phyloP scores from a whole-genome alignment of 73 alveolate species.

The Tetrahymena borealis region DNA sequence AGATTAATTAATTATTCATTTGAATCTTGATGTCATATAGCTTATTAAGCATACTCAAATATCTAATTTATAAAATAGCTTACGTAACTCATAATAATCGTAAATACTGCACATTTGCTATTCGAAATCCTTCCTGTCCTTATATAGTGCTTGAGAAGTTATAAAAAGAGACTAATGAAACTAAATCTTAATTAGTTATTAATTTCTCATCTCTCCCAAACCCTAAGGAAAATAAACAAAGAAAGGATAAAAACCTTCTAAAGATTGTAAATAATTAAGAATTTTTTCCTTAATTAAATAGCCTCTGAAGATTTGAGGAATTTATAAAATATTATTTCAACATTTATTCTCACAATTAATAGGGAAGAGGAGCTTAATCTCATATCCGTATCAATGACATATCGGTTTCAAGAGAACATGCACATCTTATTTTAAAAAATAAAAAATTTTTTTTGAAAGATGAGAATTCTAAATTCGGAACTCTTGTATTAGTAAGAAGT shows the following conservation, averaged over 20 bases:
- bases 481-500: conserved; percentile 22
- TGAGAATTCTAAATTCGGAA: conserved; percentile 51
- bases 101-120: background rate
- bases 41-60: too few relatives aligned
- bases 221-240: background rate
- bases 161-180: background rate
- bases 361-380: conserved; percentile 69
- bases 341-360: background rate
- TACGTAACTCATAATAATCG: background rate
- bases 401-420: conserved; percentile 67
- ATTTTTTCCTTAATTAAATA: too few relatives aligned
- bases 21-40: too few relatives aligned
- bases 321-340: background rate
- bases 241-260: background rate
- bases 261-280: background rate
- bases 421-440: conserved; percentile 40
- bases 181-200: background rate
- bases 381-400: conserved; percentile 63
- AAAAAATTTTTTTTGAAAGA: conserved; percentile 43
- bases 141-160: background rate
- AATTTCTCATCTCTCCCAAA: background rate
- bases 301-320: background rate
- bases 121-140: background rate
- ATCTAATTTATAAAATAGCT: background rate
- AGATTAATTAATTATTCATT: too few relatives aligned